Conservation (phyloP, 2,329 filamentous ascomycete species). For the Colletotrichum lupini region DNA sequence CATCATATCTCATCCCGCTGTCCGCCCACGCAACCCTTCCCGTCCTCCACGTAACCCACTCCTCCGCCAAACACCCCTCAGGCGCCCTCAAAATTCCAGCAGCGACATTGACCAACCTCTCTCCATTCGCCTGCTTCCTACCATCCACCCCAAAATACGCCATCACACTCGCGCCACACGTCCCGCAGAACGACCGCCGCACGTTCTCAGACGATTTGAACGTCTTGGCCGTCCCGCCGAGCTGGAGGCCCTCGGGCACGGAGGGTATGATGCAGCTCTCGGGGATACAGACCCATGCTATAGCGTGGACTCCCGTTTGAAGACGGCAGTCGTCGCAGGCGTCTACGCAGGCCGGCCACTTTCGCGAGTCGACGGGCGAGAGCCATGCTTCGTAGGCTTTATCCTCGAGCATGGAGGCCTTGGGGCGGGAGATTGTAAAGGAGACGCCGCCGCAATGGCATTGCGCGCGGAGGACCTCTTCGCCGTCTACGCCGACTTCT, state of each 20-base stretch:
- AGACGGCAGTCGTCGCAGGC: constrained; percentile 57
- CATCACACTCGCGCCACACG: constrained; percentile 55
- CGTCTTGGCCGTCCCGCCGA: constrained; percentile 58
- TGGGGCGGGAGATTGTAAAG: constrained; percentile 56
- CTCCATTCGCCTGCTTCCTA: constrained; percentile 30
- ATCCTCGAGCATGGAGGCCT: constrained; percentile 41
- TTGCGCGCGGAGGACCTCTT: constrained; percentile 53
- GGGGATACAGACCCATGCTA: constrained; percentile 56
- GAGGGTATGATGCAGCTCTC: constrained; percentile 48
- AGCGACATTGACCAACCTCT: constrained; percentile 52
- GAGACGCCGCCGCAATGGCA: constrained; percentile 61
- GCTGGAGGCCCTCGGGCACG: constrained; percentile 48
- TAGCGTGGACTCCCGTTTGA: constrained; percentile 52
- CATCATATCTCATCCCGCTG: constrained; percentile 50
- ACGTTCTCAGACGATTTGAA: constrained; percentile 52
- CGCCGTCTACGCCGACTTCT: constrained; percentile 49
- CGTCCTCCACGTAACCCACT: constrained; percentile 60
- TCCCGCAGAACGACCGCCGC: constrained; percentile 57
- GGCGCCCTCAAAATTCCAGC: constrained; percentile 57
- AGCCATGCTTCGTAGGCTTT: constrained; percentile 46
- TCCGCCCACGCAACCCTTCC: constrained; percentile 46
- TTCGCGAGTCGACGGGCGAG: constrained; percentile 49
- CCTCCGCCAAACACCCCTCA: constrained; percentile 54
- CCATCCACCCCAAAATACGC: constrained; percentile 43
- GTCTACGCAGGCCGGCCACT: constrained; percentile 56